Conservation (phyloP, 2,329 filamentous ascomycete genomes). For the Davidsoniella australis region DNA sequence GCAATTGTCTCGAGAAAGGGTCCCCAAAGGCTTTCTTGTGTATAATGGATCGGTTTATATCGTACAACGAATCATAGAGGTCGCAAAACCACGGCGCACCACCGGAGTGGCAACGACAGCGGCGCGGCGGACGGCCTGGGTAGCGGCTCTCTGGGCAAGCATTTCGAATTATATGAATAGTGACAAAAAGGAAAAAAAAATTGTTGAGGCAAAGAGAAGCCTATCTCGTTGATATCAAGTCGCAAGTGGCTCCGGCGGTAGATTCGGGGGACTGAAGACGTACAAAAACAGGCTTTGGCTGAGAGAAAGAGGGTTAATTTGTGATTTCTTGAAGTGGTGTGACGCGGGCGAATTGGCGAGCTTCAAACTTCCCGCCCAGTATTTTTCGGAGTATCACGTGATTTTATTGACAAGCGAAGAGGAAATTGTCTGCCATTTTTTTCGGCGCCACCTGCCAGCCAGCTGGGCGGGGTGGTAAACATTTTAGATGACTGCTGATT, state of each 20-base stretch:
- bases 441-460: neutral
- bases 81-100: slow-evolving; percentile 42
- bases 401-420: neutral
- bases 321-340: slow-evolving; percentile 3
- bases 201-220: neutral
- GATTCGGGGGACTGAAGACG: neutral
- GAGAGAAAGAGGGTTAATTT: neutral
- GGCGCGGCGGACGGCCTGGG: slow-evolving; percentile 40
- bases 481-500: slow-evolving; percentile 4
- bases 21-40: too few relatives aligned
- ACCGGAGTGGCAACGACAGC: slow-evolving; percentile 33
- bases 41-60: slow-evolving; percentile 6
- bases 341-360: slow-evolving; percentile 8
- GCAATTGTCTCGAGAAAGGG: too few relatives aligned
- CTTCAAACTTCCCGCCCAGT: neutral
- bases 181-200: neutral
- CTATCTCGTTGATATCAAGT: neutral
- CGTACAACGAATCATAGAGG: slow-evolving; percentile 44
- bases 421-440: neutral
- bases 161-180: slow-evolving; percentile 24
- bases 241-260: neutral
- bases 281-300: neutral
- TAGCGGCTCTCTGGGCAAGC: slow-evolving; percentile 47
- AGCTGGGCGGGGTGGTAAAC: neutral
- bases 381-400: slow-evolving; percentile 6